These are phyloP conservation scores for Pseudopithomyces maydicus DNA, from an alignment of 2,329 filamentous ascomycete genomes.

Conservation along the genomic window DNA sequence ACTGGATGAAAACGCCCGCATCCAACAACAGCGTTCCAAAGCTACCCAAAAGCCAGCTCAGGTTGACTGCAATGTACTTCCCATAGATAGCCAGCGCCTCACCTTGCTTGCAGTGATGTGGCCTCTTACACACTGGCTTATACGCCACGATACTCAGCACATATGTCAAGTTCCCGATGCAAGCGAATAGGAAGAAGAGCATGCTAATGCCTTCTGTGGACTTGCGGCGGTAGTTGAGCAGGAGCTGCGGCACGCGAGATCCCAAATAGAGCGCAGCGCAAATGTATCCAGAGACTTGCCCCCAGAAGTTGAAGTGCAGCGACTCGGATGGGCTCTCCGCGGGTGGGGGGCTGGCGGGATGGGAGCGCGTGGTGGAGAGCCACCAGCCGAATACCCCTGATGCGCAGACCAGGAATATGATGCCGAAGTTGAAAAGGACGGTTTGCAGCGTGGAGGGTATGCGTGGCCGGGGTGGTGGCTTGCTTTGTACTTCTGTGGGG, in stretches of 20 bases:
- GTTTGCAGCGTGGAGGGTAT: slow-evolving; percentile 57
- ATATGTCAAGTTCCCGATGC: slow-evolving; percentile 91
- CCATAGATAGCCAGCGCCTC: slow-evolving; percentile 73
- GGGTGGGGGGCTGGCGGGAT: slow-evolving; percentile 26
- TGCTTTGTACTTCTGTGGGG: slow-evolving; percentile 30
- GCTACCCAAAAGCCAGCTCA: slow-evolving; percentile 89
- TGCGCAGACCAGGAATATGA: slow-evolving; percentile 79
- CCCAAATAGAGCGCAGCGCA: slow-evolving; percentile 89
- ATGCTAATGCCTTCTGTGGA: slow-evolving; percentile 92
- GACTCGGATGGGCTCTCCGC: slow-evolving; percentile 48
- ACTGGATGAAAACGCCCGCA: slow-evolving; percentile 85
- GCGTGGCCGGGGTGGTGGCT: slow-evolving; percentile 49
- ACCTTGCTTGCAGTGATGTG: slow-evolving; percentile 61
- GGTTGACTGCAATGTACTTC: slow-evolving; percentile 84
- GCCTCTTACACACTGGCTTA: slow-evolving; percentile 68
- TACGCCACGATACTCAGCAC: slow-evolving; percentile 91
- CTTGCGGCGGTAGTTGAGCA: slow-evolving; percentile 91
- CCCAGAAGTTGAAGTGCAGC: slow-evolving; percentile 73
- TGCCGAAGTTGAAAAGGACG: slow-evolving; percentile 73
- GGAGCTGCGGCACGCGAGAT: slow-evolving; percentile 84
- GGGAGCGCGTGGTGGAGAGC: slow-evolving; percentile 56
- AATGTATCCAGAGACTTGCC: slow-evolving; percentile 92
- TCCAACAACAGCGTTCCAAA: slow-evolving; percentile 86
- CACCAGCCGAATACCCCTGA: slow-evolving; percentile 89
- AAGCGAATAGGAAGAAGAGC: slow-evolving; percentile 96